Conservation (phyloP, 441 rosid species). For the Jatropha multifida region DNA sequence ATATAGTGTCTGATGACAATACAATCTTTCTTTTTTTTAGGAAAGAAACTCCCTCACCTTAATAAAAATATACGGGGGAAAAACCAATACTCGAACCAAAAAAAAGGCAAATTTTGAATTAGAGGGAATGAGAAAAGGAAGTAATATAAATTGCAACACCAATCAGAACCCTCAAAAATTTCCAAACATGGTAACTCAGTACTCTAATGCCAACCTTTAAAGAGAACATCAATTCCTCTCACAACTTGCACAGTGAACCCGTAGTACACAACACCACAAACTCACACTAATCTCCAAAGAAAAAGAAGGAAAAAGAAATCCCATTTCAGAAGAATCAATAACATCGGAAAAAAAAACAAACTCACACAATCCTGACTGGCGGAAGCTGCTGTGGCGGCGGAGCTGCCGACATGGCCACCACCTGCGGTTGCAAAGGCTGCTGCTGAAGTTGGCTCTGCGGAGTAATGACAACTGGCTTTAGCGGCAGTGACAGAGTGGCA, state of each 20-base stretch:
- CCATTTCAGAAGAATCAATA: not conserved
- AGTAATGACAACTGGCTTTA: slow-evolving; percentile 19
- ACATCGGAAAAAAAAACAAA: slow-evolving; percentile 13
- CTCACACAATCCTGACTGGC: slow-evolving; percentile 58
- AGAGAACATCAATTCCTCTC: not conserved
- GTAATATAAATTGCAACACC: not conserved
- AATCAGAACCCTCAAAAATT: not conserved
- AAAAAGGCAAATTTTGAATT: slow-evolving; percentile 2
- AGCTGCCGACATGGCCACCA: slow-evolving; percentile 25
- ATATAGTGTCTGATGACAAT: not conserved
- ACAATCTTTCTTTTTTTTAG: not conserved
- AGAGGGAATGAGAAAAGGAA: not conserved
- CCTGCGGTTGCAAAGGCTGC: slow-evolving; percentile 22
- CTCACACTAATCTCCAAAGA: not conserved
- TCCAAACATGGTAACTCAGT: not conserved
- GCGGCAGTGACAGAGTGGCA: slow-evolving; percentile 31
- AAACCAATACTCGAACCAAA: not conserved
- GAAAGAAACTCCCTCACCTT: not conserved
- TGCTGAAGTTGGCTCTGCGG: slow-evolving; percentile 19
- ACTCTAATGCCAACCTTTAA: slow-evolving; percentile 4
- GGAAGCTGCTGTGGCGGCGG: slow-evolving; percentile 31
- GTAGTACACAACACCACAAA: not conserved
- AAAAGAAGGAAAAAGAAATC: not conserved
- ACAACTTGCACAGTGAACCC: not conserved
- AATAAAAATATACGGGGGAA: not conserved